Percentiles rank a stretch among this genome's conserved stretches.
Evolutionary conservation across 1,139 yeast species (phyloP).

Genomic region (Yamadazyma spencermartinsiae): DNA sequence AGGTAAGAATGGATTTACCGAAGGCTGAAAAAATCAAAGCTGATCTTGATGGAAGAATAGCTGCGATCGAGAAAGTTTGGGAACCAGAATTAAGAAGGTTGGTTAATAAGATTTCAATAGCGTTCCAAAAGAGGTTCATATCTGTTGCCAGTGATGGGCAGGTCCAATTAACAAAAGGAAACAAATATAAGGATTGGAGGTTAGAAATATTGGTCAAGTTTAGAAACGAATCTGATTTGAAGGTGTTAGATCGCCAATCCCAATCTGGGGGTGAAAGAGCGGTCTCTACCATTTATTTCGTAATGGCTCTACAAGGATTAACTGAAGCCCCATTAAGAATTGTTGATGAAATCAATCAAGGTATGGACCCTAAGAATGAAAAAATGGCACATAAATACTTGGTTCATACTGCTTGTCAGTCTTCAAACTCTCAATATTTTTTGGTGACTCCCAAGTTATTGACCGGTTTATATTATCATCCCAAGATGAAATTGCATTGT

Average conservation of each 20-base stretch:
- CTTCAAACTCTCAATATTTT: slow-evolving; percentile 71
- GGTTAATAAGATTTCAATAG: slow-evolving; percentile 54
- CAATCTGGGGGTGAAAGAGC: slow-evolving; percentile 99
- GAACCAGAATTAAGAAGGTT: slow-evolving; percentile 56
- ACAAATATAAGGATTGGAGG: slow-evolving; percentile 73
- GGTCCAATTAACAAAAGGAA: slow-evolving; percentile 58
- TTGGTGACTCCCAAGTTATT: slow-evolving; percentile 90
- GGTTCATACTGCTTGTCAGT: slow-evolving; percentile 80
- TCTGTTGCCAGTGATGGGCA: slow-evolving; percentile 85
- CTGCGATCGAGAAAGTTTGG: slow-evolving; percentile 46
- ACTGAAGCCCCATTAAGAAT: slow-evolving; percentile 91
- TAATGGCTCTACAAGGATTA: slow-evolving; percentile 89
- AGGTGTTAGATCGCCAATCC: slow-evolving; percentile 74
- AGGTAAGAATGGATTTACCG: slow-evolving; percentile 36
- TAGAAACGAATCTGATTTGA: slow-evolving; percentile 70
- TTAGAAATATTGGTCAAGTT: slow-evolving; percentile 84
- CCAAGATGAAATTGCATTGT: slow-evolving; percentile 83
- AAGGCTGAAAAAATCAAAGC: slow-evolving; percentile 24
- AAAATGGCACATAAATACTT: slow-evolving; percentile 82
- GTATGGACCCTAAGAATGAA: slow-evolving; percentile 96
- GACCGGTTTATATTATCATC: slow-evolving; percentile 75
- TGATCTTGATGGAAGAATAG: slow-evolving; percentile 36
- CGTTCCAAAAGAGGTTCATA: slow-evolving; percentile 66
- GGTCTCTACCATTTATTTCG: slow-evolving; percentile 86
- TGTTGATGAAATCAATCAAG: slow-evolving; percentile 98